A percentile compares a stretch with the other conserved stretches of the same genome.
These are phyloP conservation scores for Antitrichia curtipendula DNA, from an alignment of 225 moss, liverwort and hornwort species.

Conservation along the genomic window DNA sequence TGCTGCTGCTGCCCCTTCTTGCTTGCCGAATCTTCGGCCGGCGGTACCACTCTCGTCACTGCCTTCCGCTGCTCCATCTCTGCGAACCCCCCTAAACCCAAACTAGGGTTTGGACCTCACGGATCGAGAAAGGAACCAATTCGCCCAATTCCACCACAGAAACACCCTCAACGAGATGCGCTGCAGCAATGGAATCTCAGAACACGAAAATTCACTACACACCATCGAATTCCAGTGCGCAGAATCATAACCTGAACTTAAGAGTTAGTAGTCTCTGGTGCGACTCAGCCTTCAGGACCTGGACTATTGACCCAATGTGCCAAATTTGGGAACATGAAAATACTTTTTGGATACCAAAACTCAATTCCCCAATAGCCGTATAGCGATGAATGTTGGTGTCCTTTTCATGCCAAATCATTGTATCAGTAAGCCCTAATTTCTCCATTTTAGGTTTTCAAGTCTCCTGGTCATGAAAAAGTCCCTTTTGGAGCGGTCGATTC, in stretches of 20 bases:
- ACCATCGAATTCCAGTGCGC: background rate
- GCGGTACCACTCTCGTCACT: conserved; percentile 5
- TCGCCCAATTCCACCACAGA: background rate
- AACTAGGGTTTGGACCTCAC: background rate
- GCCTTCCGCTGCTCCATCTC: conserved; percentile 26
- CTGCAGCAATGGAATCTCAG: background rate
- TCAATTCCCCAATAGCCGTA: background rate
- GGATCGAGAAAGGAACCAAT: background rate
- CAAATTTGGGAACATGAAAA: background rate
- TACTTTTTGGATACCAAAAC: background rate
- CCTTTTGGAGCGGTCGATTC: background rate
- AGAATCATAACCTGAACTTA: background rate
- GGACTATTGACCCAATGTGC: background rate
- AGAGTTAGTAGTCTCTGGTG: background rate
- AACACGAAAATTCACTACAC: background rate
- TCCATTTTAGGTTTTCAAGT: background rate
- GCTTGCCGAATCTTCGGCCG: background rate
- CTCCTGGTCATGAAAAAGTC: background rate
- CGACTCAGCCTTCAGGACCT: background rate
- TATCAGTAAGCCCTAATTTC: background rate
- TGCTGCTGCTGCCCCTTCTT: background rate
- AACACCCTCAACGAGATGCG: background rate
- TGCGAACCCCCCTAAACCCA: background rate
- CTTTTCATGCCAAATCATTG: background rate
- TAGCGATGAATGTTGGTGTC: background rate